Evolutionary conservation across 2,329 filamentous ascomycete species (phyloP), one percentile per base, ranked within the genome.

Genomic region (Fusarium sp.): DNA sequence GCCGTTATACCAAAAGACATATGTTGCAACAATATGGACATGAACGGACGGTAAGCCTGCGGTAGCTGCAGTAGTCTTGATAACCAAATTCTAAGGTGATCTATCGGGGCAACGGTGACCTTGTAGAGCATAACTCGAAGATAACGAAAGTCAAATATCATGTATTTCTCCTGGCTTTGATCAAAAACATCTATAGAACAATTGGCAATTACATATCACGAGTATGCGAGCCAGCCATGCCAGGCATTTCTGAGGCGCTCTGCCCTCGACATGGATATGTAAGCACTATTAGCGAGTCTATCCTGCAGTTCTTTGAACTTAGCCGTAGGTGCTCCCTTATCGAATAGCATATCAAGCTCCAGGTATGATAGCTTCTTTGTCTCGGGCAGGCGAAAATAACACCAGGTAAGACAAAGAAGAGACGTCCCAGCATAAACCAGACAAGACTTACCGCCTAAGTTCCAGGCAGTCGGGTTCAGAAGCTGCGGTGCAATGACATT

Each of bases 271-370:
- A 31, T 36, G 11, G 63, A 58, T 5, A 65, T 18, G 14, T 69
- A 69, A 0, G 67, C 52, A 2, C 56, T 58, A 5, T 68, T 45
- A 2, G 52, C 48, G 7, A 69, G 56, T 33, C 57, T 56, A 3
- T 54, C 54, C 33, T 61, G 56, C 7, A 68, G 26, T 14, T 54
- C 28, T 3, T 43, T 46, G 68, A 89, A 72, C 51, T 71, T 63
- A 3, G 49, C 39, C 1, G 72, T 72, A 17, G 68, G 62, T 14
- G 73, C 60, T 6, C 45, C 45, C 36, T 58, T 57, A n/a, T 75
- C 71, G 34, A 75, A 75, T 13, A 75, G 59, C 10, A 74, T 61
- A 52, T 74, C 71, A 6, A 75, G 39, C 38, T 73, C 72, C 9
- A 68, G 51, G 36, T 71, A 71, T 0, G 72, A 68, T 34, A 67